phyloP scores from a whole-genome alignment of 768 basidiomycete species.

The Boletus speciosus region DNA sequence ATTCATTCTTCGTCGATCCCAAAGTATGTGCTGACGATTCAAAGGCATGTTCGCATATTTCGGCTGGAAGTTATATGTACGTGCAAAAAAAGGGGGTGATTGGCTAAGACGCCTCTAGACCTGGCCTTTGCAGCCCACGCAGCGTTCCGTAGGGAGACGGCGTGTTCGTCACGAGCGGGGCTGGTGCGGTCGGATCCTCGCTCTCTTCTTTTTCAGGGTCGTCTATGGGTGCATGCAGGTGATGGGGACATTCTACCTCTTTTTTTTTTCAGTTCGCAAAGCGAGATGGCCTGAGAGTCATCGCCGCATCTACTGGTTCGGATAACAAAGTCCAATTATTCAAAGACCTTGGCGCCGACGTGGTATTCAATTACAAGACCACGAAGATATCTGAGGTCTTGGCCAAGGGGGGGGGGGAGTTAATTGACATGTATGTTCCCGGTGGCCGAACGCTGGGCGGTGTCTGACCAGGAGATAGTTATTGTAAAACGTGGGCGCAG shows the following conservation, averaged over 20 bases:
- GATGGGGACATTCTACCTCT: constrained; percentile 14
- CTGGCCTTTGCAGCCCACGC: not conserved
- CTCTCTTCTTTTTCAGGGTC: not conserved
- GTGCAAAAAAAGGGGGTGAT: constrained; percentile 36
- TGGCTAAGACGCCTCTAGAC: not conserved
- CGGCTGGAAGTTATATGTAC: constrained; percentile 30
- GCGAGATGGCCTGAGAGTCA: constrained; percentile 51
- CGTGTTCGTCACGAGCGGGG: constrained; percentile 44
- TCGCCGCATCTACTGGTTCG: constrained; percentile 56
- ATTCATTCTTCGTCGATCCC: constrained; percentile 8
- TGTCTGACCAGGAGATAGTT: not conserved
- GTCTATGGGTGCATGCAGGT: not conserved
- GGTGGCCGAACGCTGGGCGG: not conserved
- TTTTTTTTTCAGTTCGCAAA: constrained; percentile 48
- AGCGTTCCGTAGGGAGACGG: constrained; percentile 38
- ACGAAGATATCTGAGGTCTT: constrained; percentile 47
- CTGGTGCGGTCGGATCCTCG: constrained; percentile 53
- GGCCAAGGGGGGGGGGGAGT: constrained; percentile 37
- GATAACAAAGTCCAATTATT: constrained; percentile 66
- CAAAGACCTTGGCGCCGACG: constrained; percentile 55
- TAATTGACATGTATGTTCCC: constrained; percentile 42
- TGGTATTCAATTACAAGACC: constrained; percentile 71
- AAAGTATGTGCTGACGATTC: not conserved
- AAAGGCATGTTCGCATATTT: constrained; percentile 26
- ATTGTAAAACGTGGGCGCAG: constrained; percentile 46